Conservation (phyloP, 257 asterid genomes). For the Echites panduratus region DNA sequence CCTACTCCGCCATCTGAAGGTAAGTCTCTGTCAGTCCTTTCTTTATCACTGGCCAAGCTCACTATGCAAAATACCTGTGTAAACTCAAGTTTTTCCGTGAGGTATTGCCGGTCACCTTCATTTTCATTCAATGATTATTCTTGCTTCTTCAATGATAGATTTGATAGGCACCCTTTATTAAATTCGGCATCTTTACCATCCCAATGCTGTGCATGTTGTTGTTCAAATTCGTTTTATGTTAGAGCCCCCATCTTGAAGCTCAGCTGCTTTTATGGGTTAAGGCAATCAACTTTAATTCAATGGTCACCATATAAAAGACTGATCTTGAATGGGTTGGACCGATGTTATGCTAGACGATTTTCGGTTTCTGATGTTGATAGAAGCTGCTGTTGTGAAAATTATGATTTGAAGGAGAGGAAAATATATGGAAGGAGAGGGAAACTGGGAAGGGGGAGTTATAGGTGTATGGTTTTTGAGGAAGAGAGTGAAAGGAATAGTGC, state of each 20-base stretch:
- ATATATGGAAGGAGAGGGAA: conserved; percentile 38
- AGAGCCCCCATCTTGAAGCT: conserved; percentile 33
- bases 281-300: conserved; percentile 77
- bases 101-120: conserved; percentile 43
- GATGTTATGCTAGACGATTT: conserved; percentile 31
- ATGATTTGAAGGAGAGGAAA: conserved; percentile 26
- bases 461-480: conserved; percentile 46
- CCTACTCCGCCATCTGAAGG: background rate
- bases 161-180: conserved; percentile 30
- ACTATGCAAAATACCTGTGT: conserved; percentile 55
- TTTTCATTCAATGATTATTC: conserved; percentile 40
- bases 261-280: conserved; percentile 45
- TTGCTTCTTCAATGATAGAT: conserved; percentile 32
- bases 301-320: conserved; percentile 46
- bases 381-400: conserved; percentile 35
- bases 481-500: conserved; percentile 27
- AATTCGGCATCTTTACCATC: conserved; percentile 30
- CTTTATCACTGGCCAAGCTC: conserved; percentile 6
- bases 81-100: conserved; percentile 47
- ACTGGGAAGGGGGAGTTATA: conserved; percentile 32
- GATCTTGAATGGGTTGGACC: conserved; percentile 45
- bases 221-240: conserved; percentile 30
- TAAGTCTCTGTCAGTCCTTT: conserved; percentile 1
- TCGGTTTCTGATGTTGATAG: conserved; percentile 34
- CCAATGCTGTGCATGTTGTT: conserved; percentile 43